A percentile compares a stretch with the other conserved stretches of the same genome.
These are phyloP conservation scores for Suillus decipiens DNA, from an alignment of 768 basidiomycete genomes.

Conservation along the genomic window DNA sequence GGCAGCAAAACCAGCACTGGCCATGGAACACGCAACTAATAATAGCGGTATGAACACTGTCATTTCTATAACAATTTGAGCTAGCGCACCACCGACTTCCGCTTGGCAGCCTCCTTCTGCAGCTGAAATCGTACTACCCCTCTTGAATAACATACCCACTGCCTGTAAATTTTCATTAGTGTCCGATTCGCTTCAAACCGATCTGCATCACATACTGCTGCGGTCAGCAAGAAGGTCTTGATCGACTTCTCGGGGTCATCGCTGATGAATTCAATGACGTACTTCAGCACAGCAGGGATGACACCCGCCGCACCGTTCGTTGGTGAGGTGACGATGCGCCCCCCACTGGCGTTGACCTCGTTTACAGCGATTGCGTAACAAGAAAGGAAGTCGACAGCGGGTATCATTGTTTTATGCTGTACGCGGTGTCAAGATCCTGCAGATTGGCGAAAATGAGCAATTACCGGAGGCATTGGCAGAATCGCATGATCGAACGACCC, in stretches of 20 bases:
- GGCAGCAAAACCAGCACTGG: constrained; percentile 89
- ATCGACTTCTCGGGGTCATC: constrained; percentile 90
- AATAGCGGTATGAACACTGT: constrained; percentile 7
- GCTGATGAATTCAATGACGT: constrained; percentile 88
- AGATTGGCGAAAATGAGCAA: constrained; percentile 27
- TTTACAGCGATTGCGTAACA: constrained; percentile 96
- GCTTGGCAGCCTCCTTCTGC: constrained; percentile 96
- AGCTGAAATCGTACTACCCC: constrained; percentile 95
- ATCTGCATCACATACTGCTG: constrained; percentile 64
- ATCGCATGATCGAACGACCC: constrained; percentile 82
- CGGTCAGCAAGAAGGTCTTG: constrained; percentile 87
- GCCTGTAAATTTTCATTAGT: constrained; percentile 46
- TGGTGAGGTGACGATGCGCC: constrained; percentile 92
- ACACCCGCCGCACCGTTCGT: constrained; percentile 95
- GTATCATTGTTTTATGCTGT: constrained; percentile 83
- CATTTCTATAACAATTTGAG: background rate
- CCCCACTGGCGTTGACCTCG: constrained; percentile 92
- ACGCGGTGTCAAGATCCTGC: constrained; percentile 12
- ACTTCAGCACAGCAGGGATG: constrained; percentile 91
- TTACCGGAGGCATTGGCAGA: constrained; percentile 79
- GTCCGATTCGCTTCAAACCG: background rate
- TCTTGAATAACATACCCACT: constrained; percentile 94
- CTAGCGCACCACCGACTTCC: constrained; percentile 79
- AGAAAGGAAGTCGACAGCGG: constrained; percentile 90
- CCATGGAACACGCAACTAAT: constrained; percentile 93